phyloP scores from a whole-genome alignment of 2,329 filamentous ascomycete genomes.

The Penicillium crustosum region DNA sequence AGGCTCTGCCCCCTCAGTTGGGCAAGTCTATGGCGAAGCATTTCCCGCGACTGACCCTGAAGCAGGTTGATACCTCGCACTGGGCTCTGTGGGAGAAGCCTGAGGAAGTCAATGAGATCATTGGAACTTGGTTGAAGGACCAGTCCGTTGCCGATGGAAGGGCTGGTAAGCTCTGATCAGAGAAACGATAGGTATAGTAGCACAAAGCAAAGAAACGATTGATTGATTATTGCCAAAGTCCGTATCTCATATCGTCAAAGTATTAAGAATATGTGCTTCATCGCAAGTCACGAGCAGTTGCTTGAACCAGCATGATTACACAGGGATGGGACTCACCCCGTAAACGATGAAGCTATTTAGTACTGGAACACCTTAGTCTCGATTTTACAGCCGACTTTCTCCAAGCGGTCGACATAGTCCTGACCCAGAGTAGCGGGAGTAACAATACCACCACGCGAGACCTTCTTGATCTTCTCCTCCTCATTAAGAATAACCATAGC shows the following conservation, averaged over 20 bases:
- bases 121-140: constrained; percentile 66
- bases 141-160: constrained; percentile 51
- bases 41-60: constrained; percentile 64
- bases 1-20: constrained; percentile 70
- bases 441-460: constrained; percentile 48
- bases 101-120: constrained; percentile 66
- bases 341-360: constrained; percentile 15
- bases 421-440: constrained; percentile 52
- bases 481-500: constrained; percentile 46
- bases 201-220: neutral
- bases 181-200: neutral
- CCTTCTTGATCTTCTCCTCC: constrained; percentile 43
- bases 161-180: constrained; percentile 44
- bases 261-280: neutral
- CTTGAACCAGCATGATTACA: neutral
- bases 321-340: neutral
- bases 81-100: constrained; percentile 80
- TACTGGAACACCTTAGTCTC: constrained; percentile 40
- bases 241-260: neutral
- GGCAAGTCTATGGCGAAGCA: constrained; percentile 67
- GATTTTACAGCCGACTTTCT: constrained; percentile 45
- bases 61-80: constrained; percentile 69
- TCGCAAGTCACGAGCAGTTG: neutral
- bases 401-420: constrained; percentile 47
- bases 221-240: constrained; percentile 2